Evolutionary conservation across 2,329 filamentous ascomycete genomes (phyloP).

Genomic region (Thelonectria rubi): DNA sequence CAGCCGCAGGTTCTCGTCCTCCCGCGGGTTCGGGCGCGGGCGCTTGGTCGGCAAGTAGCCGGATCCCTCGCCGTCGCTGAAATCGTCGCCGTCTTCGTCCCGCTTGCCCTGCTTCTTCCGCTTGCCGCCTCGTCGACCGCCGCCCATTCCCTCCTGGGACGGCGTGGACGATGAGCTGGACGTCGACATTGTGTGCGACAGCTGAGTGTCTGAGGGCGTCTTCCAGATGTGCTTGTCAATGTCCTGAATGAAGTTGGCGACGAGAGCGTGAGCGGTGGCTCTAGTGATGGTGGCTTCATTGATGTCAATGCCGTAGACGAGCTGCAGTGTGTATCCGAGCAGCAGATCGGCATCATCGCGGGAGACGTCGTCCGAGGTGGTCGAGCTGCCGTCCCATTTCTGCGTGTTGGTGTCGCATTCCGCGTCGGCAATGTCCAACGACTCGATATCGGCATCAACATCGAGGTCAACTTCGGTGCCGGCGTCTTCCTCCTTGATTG

Average conservation of each 20-base stretch:
- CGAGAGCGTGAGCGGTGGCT: slow-evolving; percentile 43
- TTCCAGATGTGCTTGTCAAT: slow-evolving; percentile 48
- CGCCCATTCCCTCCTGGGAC: slow-evolving; percentile 39
- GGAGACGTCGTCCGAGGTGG: slow-evolving; percentile 44
- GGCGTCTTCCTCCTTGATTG: slow-evolving; percentile 33
- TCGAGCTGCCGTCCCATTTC: slow-evolving; percentile 33
- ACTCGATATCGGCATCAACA: not conserved
- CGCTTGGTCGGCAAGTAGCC: slow-evolving; percentile 45
- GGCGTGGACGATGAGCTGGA: slow-evolving; percentile 46
- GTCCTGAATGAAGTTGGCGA: slow-evolving; percentile 47
- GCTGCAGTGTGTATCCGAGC: slow-evolving; percentile 49
- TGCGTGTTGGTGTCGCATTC: slow-evolving; percentile 24
- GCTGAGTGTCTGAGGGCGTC: slow-evolving; percentile 41
- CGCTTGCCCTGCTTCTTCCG: slow-evolving; percentile 47
- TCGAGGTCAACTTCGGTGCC: slow-evolving; percentile 34
- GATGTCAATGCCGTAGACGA: slow-evolving; percentile 51
- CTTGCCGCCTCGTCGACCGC: slow-evolving; percentile 44
- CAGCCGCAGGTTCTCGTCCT: slow-evolving; percentile 51
- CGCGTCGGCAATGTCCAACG: slow-evolving; percentile 6
- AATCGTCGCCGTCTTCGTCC: slow-evolving; percentile 48
- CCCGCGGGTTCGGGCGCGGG: slow-evolving; percentile 44
- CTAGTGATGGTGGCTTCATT: slow-evolving; percentile 44
- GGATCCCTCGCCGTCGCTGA: slow-evolving; percentile 48
- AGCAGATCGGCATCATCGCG: slow-evolving; percentile 48
- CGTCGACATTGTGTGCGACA: slow-evolving; percentile 44